Percentiles rank a stretch among this genome's conserved stretches.
Evolutionary conservation across 495 filamentous ascomycete species (phyloP).

Genomic region (Trichoderma gamsii): DNA sequence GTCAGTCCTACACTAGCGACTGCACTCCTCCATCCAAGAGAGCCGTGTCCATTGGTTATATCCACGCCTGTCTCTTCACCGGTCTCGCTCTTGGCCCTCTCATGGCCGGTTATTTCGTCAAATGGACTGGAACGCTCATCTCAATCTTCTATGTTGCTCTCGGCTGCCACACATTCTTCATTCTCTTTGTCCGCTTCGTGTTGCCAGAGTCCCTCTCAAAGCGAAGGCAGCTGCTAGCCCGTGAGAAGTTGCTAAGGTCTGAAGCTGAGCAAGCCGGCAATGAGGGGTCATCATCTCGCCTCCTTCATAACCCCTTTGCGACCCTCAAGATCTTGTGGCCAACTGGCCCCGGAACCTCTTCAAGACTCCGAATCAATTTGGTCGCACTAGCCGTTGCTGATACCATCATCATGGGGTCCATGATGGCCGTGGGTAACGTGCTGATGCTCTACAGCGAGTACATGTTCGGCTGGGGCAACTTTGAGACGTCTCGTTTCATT

Average conservation of each 20-base stretch:
- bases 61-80: constrained; percentile 79
- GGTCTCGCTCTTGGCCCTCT: constrained; percentile 82
- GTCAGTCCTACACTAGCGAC: constrained; percentile 80
- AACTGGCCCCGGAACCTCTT: constrained; percentile 53
- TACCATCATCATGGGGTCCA: constrained; percentile 68
- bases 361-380: constrained; percentile 67
- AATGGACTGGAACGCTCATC: constrained; percentile 59
- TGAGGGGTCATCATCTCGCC: constrained; percentile 22
- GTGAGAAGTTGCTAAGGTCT: constrained; percentile 52
- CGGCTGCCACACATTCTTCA: constrained; percentile 62
- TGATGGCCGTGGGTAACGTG: constrained; percentile 72
- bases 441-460: constrained; percentile 73
- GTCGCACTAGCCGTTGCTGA: constrained; percentile 74
- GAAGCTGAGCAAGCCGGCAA: constrained; percentile 20
- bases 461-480: constrained; percentile 74
- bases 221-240: constrained; percentile 59
- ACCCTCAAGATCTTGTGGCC: constrained; percentile 76
- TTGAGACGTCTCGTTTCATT: constrained; percentile 71
- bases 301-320: constrained; percentile 53
- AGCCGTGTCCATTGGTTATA: constrained; percentile 80
- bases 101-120: constrained; percentile 68
- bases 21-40: constrained; percentile 73
- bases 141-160: constrained; percentile 74
- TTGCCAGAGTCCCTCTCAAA: constrained; percentile 78
- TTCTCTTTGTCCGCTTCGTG: constrained; percentile 58